Evolutionary conservation across 1,284 basidiomycete genomes (phyloP).

Genomic region (Ustanciosporium gigantosporum): DNA sequence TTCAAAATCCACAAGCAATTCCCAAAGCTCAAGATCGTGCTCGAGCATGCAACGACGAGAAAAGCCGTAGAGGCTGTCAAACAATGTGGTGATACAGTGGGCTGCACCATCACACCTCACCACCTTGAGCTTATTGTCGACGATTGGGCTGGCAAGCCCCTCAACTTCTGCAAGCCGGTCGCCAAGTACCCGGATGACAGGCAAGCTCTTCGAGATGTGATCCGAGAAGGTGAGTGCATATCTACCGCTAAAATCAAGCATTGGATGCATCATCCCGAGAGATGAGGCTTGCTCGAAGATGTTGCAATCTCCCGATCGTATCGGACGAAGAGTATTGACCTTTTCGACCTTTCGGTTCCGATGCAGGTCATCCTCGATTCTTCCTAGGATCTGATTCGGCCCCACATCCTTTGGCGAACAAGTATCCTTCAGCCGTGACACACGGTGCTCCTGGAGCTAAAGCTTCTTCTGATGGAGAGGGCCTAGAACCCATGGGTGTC

Average conservation of each 20-base stretch:
- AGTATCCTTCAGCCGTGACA: conserved; percentile 67
- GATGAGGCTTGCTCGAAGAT: no score
- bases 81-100: conserved; percentile 71
- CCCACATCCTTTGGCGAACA: conserved; percentile 81
- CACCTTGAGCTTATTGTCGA: conserved; percentile 93
- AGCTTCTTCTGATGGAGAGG: conserved; percentile 21
- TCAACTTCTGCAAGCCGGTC: conserved; percentile 97
- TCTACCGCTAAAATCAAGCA: no score
- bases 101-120: conserved; percentile 95
- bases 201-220: conserved; percentile 77
- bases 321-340: conserved; percentile 65
- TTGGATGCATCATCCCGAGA: no score
- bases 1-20: conserved; percentile 80
- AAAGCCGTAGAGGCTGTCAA: conserved; percentile 80
- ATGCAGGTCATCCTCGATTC: conserved; percentile 83
- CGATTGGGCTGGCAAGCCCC: conserved; percentile 93
- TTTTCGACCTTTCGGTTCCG: no score
- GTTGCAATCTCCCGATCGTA: not conserved
- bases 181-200: conserved; percentile 95
- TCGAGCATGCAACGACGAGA: conserved; percentile 97
- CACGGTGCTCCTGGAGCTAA: conserved; percentile 39
- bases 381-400: conserved; percentile 98
- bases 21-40: conserved; percentile 90
- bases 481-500: conserved; percentile 33
- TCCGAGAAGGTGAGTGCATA: conserved; percentile 63